Percentiles rank a stretch among this genome's conserved stretches.
Conservation (phyloP, 352 stramenopile species). For the Pythium brachiatum region DNA sequence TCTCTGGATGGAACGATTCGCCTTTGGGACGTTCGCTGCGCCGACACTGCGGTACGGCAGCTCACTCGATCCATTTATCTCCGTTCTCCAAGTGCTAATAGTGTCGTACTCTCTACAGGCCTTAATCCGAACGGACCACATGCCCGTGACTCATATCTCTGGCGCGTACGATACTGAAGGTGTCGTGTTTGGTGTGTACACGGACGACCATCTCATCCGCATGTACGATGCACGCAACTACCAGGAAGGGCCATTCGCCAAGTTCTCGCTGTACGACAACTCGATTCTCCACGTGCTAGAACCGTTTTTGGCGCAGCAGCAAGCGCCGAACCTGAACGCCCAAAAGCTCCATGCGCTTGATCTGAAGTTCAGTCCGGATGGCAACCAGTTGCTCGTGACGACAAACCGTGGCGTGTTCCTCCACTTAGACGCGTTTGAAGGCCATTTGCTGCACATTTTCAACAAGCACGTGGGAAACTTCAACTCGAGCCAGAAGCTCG, state of each 20-base stretch:
- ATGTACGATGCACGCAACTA: slow-evolving; percentile 90
- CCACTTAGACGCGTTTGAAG: slow-evolving; percentile 84
- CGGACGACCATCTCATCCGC: slow-evolving; percentile 79
- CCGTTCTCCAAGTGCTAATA: no score
- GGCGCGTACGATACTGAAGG: slow-evolving; percentile 79
- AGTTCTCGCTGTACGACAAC: slow-evolving; percentile 83
- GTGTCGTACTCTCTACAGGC: slow-evolving; percentile 29
- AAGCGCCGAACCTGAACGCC: slow-evolving; percentile 48
- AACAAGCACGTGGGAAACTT: slow-evolving; percentile 44
- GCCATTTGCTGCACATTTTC: slow-evolving; percentile 72
- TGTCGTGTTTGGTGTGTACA: slow-evolving; percentile 85
- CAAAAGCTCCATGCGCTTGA: slow-evolving; percentile 74
- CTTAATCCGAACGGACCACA: slow-evolving; percentile 61
- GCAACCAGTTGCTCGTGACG: slow-evolving; percentile 79
- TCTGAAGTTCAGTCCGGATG: slow-evolving; percentile 84
- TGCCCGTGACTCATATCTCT: slow-evolving; percentile 63
- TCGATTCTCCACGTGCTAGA: slow-evolving; percentile 60
- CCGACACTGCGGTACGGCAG: slow-evolving; percentile 50
- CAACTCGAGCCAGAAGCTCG: slow-evolving; percentile 45
- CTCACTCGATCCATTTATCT: background rate
- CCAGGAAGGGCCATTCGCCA: slow-evolving; percentile 84
- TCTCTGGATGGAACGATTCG: slow-evolving; percentile 75
- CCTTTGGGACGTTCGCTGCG: slow-evolving; percentile 76
- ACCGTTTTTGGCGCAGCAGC: slow-evolving; percentile 51
- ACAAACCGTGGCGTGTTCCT: slow-evolving; percentile 81